phyloP scores from a whole-genome alignment of 805 yeast genomes.

The Nakazawaea wickerhamii region DNA sequence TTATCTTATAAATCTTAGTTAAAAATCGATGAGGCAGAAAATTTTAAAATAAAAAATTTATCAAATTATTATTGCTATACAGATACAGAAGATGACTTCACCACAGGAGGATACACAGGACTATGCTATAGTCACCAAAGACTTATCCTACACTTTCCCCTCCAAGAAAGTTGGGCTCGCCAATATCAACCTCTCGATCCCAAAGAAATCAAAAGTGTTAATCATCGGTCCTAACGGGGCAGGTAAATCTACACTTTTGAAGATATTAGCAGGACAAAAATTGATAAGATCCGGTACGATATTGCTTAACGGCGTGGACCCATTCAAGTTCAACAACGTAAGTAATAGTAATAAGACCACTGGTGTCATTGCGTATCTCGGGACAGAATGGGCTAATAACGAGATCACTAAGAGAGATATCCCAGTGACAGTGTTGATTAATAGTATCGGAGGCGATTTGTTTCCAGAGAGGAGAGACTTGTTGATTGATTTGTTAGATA shows the following conservation, averaged over 20 bases:
- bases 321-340: constrained; percentile 43
- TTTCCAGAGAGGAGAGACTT: constrained; percentile 72
- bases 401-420: constrained; percentile 87
- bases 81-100: not conserved
- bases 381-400: constrained; percentile 97
- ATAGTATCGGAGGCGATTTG: constrained; percentile 74
- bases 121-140: constrained; percentile 54
- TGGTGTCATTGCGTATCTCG: constrained; percentile 60
- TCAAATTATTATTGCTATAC: no score
- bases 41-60: no score
- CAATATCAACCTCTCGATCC: constrained; percentile 54
- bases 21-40: no score
- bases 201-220: constrained; percentile 70
- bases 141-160: constrained; percentile 67
- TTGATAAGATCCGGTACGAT: constrained; percentile 70
- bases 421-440: constrained; percentile 72
- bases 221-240: constrained; percentile 96
- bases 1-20: no score
- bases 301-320: constrained; percentile 76
- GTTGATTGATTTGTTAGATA: constrained; percentile 72
- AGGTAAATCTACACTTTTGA: constrained; percentile 86
- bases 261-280: constrained; percentile 87
- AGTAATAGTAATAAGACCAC: constrained; percentile 13
- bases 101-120: not conserved
- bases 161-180: constrained; percentile 60